Percentiles rank a stretch among this genome's conserved stretches.
phyloP scores from a whole-genome alignment of 2,329 filamentous ascomycete species.

The Chaetomiaceae sp. region DNA sequence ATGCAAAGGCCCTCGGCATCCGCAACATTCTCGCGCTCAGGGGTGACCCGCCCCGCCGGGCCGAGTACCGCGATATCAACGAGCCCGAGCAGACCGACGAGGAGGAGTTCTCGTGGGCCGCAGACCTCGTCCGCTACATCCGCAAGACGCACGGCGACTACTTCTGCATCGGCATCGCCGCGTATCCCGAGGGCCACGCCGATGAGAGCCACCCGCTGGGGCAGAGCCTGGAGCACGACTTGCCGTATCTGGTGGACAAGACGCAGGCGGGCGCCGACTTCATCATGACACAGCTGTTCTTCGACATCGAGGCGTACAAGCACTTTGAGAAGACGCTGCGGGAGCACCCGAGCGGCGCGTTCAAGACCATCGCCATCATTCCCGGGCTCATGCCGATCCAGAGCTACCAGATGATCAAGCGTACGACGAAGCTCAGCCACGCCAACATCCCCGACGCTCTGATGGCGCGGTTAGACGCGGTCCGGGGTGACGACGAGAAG shows the following conservation, averaged over 20 bases:
- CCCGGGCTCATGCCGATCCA: constrained; percentile 97
- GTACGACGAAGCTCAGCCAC: constrained; percentile 92
- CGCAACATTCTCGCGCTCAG: constrained; percentile 89
- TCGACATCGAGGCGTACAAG: constrained; percentile 78
- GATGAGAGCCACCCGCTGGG: constrained; percentile 77
- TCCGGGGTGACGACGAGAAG: constrained; percentile 74
- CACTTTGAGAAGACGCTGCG: constrained; percentile 72
- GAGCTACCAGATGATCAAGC: constrained; percentile 90
- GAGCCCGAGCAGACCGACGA: constrained; percentile 57
- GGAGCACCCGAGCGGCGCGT: constrained; percentile 75
- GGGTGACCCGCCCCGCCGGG: constrained; percentile 83
- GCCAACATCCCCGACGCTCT: constrained; percentile 71
- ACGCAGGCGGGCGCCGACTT: constrained; percentile 89
- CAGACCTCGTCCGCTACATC: constrained; percentile 88
- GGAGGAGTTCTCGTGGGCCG: constrained; percentile 80
- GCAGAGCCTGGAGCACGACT: constrained; percentile 69
- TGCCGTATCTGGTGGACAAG: constrained; percentile 89
- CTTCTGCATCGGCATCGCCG: constrained; percentile 92
- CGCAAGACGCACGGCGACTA: constrained; percentile 81
- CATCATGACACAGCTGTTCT: constrained; percentile 98
- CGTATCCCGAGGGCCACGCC: constrained; percentile 91
- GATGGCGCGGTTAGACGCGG: constrained; percentile 63
- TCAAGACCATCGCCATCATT: constrained; percentile 84
- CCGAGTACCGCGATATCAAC: constrained; percentile 72
- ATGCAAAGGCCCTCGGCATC: constrained; percentile 85